Evolutionary conservation across 352 stramenopile species (phyloP).

Genomic region (Globisporangium acanthophoron): DNA sequence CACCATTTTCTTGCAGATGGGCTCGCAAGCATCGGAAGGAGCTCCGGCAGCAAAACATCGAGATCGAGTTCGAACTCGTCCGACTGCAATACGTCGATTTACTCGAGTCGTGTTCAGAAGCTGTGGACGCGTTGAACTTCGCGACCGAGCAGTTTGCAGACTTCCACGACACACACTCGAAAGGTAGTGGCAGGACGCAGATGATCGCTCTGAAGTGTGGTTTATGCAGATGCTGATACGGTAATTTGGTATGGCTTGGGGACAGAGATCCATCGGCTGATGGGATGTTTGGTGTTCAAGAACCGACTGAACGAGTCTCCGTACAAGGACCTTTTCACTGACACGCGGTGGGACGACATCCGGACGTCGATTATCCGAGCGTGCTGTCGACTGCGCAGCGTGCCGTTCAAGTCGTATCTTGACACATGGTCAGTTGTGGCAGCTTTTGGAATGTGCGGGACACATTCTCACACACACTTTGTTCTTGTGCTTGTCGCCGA

Average conservation of each 20-base stretch:
- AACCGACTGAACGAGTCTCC: slow-evolving; percentile 62
- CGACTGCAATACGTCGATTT: slow-evolving; percentile 77
- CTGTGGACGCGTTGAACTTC: slow-evolving; percentile 67
- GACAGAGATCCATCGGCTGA: slow-evolving; percentile 66
- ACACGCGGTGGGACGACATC: slow-evolving; percentile 68
- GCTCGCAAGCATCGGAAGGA: slow-evolving; percentile 46
- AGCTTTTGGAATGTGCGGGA: too few relatives aligned
- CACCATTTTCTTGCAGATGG: slow-evolving; percentile 37
- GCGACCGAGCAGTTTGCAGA: slow-evolving; percentile 52
- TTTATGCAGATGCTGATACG: too few relatives aligned
- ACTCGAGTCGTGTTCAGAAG: slow-evolving; percentile 53
- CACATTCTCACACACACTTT: too few relatives aligned
- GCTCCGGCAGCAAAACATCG: slow-evolving; percentile 40
- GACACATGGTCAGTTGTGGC: slow-evolving; percentile 83
- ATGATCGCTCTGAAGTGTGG: too few relatives aligned
- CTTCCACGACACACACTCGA: slow-evolving; percentile 56
- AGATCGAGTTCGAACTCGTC: slow-evolving; percentile 84
- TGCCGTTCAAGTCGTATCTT: slow-evolving; percentile 69
- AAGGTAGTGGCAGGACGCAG: slow-evolving; percentile 21
- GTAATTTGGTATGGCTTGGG: background rate
- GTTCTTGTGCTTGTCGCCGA: slow-evolving; percentile 10
- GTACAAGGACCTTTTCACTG: slow-evolving; percentile 73
- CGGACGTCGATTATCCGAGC: slow-evolving; percentile 61
- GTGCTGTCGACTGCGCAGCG: slow-evolving; percentile 62
- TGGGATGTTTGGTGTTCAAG: slow-evolving; percentile 81